These are phyloP conservation scores for Monocercomonoides exilis DNA, from an alignment of 78 protist genomes.

Conservation along the genomic window DNA sequence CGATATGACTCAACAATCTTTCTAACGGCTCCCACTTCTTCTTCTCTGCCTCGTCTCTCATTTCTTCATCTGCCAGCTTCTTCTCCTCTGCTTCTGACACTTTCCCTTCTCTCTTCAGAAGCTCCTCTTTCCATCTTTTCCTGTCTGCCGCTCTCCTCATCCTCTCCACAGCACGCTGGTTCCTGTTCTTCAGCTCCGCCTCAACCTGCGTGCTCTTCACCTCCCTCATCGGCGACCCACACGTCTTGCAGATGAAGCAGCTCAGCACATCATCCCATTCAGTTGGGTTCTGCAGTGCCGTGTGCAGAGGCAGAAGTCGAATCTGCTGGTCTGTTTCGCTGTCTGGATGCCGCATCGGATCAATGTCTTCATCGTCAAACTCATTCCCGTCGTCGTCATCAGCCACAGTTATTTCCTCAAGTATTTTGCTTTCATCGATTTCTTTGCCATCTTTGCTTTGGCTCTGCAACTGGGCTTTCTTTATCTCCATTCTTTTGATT, in stretches of 20 bases:
- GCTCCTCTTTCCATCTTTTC: too few relatives aligned
- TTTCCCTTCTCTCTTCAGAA: too few relatives aligned
- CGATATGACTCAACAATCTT: too few relatives aligned
- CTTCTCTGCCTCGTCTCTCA: neutral
- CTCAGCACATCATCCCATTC: neutral
- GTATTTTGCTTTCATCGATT: too few relatives aligned
- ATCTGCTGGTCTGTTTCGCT: neutral
- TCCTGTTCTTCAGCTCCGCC: neutral
- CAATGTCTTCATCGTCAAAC: too few relatives aligned
- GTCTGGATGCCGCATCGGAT: too few relatives aligned
- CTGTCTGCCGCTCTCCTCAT: too few relatives aligned
- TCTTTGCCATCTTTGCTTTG: neutral
- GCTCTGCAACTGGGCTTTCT: neutral
- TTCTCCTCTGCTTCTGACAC: too few relatives aligned
- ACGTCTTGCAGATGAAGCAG: neutral
- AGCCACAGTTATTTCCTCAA: neutral
- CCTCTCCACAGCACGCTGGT: neutral
- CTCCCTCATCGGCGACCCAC: neutral
- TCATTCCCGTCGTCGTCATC: too few relatives aligned
- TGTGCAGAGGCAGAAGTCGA: neutral
- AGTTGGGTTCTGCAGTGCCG: neutral
- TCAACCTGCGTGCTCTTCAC: neutral
- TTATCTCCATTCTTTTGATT: neutral
- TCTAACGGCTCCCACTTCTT: neutral
- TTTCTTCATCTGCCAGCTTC: too few relatives aligned